Evolutionary conservation across 2,329 filamentous ascomycete genomes (phyloP).

Genomic region (Cercospora brassicicola): DNA sequence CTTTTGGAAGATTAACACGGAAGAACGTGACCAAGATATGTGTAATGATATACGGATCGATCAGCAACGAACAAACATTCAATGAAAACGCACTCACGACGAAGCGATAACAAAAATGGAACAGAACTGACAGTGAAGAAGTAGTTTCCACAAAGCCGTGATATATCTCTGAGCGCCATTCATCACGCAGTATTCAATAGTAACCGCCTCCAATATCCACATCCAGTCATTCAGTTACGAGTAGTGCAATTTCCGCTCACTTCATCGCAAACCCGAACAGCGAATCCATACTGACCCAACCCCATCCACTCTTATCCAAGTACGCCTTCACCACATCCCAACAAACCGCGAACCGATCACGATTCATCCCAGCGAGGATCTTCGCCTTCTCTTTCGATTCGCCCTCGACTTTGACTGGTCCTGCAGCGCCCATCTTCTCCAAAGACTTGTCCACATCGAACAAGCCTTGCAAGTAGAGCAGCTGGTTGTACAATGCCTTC

Average conservation of each 20-base stretch:
- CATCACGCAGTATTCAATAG: neutral
- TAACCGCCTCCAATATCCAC: neutral
- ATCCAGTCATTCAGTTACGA: neutral
- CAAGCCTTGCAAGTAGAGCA: conserved; percentile 79
- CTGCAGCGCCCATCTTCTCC: conserved; percentile 39
- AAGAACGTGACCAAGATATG: neutral
- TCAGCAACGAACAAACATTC: too few relatives aligned
- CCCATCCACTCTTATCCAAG: conserved; percentile 42
- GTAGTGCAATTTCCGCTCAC: neutral
- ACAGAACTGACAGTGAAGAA: neutral
- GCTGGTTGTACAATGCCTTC: conserved; percentile 90
- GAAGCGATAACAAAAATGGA: neutral
- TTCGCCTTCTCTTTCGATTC: conserved; percentile 60
- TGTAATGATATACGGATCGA: neutral
- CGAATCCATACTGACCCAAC: conserved; percentile 51
- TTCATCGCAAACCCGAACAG: conserved; percentile 48
- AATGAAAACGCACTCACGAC: neutral
- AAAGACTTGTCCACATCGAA: conserved; percentile 88
- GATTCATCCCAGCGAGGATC: conserved; percentile 79
- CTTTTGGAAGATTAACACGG: neutral
- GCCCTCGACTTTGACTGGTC: conserved; percentile 48
- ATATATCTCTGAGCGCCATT: neutral
- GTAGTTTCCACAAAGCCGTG: neutral
- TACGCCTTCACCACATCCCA: conserved; percentile 69
- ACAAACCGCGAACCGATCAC: conserved; percentile 72